Base-by-base conservation (phyloP, 2,329 filamentous ascomycete genomes). In the Pestalotiopsis fici region DNA sequence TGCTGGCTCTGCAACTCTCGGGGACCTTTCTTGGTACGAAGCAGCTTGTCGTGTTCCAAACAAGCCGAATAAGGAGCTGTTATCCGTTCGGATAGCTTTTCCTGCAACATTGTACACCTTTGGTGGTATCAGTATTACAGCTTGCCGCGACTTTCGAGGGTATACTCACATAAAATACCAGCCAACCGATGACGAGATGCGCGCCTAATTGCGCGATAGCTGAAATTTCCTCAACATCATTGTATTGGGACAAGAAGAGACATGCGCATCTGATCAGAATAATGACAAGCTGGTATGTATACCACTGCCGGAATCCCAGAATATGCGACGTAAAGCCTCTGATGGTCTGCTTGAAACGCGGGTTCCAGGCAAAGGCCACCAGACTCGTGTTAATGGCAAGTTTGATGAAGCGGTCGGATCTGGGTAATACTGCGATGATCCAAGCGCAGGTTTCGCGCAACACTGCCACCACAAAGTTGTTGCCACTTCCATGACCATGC, bases 341-440 rank as follows among this genome's bases (percentile, higher is more conserved):
- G 39, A 83, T 81, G 3, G 85, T 86, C 72, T 90, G 83, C 39
- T 87, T 84, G 70, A 92, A 87, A 67, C 86, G 86, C 0, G 90
- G 90, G 69, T 93, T 93, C 91, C 91, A 93, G 85, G 88, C 91
- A 13, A 86, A 78, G 3, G 88, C 85, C 21, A 85, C 72, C 2
- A 88, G 70, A 43, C 85, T 86, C 13, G 84, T 78, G 64, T 79
- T 71, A 23, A 90, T 77, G 23, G 86, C 82, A 73, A 83, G 82
- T 64, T 81, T 81, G 37, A 86, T 80, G 57, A 87, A 72, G 6
- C 74, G 72, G 3, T 82, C 79, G 1, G 79, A 71, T 0, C 72
- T 73, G 11, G 85, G 86, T 5, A 88, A 72, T 13, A 78, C 74
- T 35, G 81, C 43, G 35, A 69, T 31, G 31, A 60, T 66, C 39